Base-by-base conservation (phyloP, 257 asterid genomes). In the Solanum pinnatisectum region DNA sequence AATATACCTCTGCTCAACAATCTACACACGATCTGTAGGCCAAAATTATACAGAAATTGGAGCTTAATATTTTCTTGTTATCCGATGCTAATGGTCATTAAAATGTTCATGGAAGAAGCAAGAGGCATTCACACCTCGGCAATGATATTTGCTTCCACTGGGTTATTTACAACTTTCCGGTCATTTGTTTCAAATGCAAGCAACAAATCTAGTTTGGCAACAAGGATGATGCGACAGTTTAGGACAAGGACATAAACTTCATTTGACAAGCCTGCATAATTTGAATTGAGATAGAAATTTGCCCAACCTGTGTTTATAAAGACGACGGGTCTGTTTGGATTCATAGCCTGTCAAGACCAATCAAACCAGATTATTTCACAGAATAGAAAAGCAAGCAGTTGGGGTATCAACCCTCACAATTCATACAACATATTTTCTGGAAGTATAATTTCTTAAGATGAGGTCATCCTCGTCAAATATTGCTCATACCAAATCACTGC, bases 301-400 rank as follows among this genome's bases (percentile, higher is more conserved):
- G 33, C 81, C 83, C 87, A 85, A 97, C 99, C 98, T 93, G 98
- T 97, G 90, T 97, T 94, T 85, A 95, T 92, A 91, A 97, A 97
- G 91, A 96, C 91, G 65, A 96, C 98, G 0, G 98, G 95, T 78
- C 87, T 94, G 89, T 92, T 91, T 84, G 98, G 98, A 88, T 94
- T 89, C 92, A 97, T 89, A 86, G 87, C 99, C 99, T 96, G 95
- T 84, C 30, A 89, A 87, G 68, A 40, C 8, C 36, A 87, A 90
- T 56, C 87, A 89, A 36, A 83, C 87, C 82, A 89, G 77, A 86
- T 68, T 87, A 74, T 59, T 87, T 37, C 85, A 16, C 70, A 49
- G 27, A 49, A 46, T 16, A 16, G 16, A 16, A 42, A 13, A 20
- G 22, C 12, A 32, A 81, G 68, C 40, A 46, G 7, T 81, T 46